Evolutionary conservation across 1,284 basidiomycete species (phyloP), one percentile per base, ranked within the genome.

Genomic region (Taiwanofungus camphoratus): DNA sequence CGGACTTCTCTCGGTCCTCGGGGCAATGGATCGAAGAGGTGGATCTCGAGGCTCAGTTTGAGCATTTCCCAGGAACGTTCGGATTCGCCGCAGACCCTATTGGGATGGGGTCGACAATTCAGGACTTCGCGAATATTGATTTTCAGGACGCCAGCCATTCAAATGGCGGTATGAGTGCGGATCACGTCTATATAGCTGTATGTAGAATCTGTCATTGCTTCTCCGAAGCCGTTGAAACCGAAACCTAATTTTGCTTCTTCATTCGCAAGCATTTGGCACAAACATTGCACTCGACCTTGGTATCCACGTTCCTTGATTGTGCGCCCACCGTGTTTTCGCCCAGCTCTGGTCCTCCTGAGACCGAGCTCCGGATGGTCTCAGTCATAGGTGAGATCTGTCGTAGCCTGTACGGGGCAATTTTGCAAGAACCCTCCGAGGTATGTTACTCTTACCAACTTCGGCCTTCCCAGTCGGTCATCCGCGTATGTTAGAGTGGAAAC

Each of bases 261-360:
- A n/a, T n/a, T n/a, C n/a, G n/a, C n/a, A 43, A 76, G 71, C 67
- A 67, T 56, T 52, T 76, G 43, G 68, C 70, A 36, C 64, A 70
- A 29, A 77, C 82, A 5, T 64, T 96, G 13, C 77, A 92, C 54
- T 73, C 88, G 1, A 83, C 82, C 3, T 67, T 96, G 4, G 68
- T 89, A 1, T 81, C 89, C 5, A 84, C 86, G 1, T 90, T 92
- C 61, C 74, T 96, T 18, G 92, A 96, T 61, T 78, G 79, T 48
- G 89, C 90, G 1, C 88, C 93, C 2, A 60, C 76, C 7, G 87
- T 87, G 2, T 92, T 94, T 62, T 75, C 80, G 6, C 83, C 82
- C 0, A 73, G 73, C 46, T 64, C 64, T 18, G 68, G 59, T 21
- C 73, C 76, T 2, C 63, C 76, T 7, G 80, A 82, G 45, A 71